phyloP scores from a whole-genome alignment of 352 stramenopile species.

The Phytophthora palmivora region DNA sequence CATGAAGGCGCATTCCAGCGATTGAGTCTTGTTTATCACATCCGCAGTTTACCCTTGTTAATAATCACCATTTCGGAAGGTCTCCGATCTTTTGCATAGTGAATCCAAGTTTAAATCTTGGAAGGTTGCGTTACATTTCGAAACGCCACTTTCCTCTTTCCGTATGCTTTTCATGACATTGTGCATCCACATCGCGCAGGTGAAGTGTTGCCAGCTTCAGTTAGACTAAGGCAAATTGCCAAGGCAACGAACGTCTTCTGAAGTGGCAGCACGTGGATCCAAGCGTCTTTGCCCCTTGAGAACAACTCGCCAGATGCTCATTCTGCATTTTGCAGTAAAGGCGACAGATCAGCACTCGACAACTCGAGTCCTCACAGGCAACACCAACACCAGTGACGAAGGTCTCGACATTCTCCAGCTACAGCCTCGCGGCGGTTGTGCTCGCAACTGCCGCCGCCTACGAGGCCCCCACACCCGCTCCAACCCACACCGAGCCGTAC shows the following conservation, averaged over 20 bases:
- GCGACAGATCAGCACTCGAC: slow-evolving; percentile 28
- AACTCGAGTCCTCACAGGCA: slow-evolving; percentile 27
- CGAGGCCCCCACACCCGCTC: slow-evolving; percentile 12
- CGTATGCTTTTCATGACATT: slow-evolving; percentile 12
- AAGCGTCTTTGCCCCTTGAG: not conserved
- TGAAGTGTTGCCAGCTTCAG: not conserved
- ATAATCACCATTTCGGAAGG: slow-evolving; percentile 17
- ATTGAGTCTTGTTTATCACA: too few relatives aligned
- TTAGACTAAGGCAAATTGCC: not conserved
- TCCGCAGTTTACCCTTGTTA: slow-evolving; percentile 1
- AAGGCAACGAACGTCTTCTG: too few relatives aligned
- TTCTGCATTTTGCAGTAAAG: slow-evolving; percentile 31
- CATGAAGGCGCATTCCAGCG: too few relatives aligned
- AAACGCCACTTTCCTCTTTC: slow-evolving; percentile 4
- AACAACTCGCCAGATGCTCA: slow-evolving; percentile 9
- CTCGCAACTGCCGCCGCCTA: slow-evolving; percentile 15
- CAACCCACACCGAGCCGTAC: slow-evolving; percentile 14
- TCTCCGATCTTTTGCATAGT: slow-evolving; percentile 19
- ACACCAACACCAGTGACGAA: slow-evolving; percentile 31
- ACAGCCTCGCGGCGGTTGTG: slow-evolving; percentile 11
- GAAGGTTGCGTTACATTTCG: slow-evolving; percentile 18
- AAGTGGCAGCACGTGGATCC: not conserved
- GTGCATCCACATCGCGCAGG: slow-evolving; percentile 16
- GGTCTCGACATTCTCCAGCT: slow-evolving; percentile 31
- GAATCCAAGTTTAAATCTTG: slow-evolving; percentile 20